phyloP scores from a whole-genome alignment of 2,329 filamentous ascomycete genomes.

The Trichophyton mentagrophytes region DNA sequence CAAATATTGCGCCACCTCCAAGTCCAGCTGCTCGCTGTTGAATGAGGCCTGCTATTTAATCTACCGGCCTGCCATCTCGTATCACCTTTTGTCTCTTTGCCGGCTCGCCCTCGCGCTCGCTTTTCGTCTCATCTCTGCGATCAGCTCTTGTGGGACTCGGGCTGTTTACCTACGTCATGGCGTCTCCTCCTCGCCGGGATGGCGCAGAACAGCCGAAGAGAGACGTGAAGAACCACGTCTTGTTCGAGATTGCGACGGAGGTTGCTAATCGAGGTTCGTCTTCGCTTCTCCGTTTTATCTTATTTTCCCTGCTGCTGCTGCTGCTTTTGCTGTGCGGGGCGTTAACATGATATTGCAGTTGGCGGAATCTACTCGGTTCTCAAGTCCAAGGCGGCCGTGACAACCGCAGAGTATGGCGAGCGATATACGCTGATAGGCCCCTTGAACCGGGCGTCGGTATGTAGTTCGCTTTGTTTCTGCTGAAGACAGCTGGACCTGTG shows the following conservation, averaged over 20 bases:
- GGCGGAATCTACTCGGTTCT: slow-evolving; percentile 98
- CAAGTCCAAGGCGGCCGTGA: slow-evolving; percentile 97
- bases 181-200: slow-evolving; percentile 34
- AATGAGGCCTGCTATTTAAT: not conserved
- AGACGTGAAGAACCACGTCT: slow-evolving; percentile 87
- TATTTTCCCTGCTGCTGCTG: not conserved
- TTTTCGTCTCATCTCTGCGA: not conserved
- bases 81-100: not conserved
- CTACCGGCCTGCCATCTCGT: not conserved
- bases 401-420: slow-evolving; percentile 95
- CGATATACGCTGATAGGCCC: slow-evolving; percentile 92
- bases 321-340: not conserved
- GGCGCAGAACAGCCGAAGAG: slow-evolving; percentile 40
- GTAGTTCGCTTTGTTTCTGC: not conserved
- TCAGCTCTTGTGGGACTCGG: not conserved
- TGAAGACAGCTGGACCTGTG: not conserved
- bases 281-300: slow-evolving; percentile 1
- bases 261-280: slow-evolving; percentile 78
- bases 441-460: slow-evolving; percentile 76
- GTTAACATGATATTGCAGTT: slow-evolving; percentile 41
- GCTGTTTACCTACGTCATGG: slow-evolving; percentile 10
- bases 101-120: not conserved
- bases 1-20: not conserved
- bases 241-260: slow-evolving; percentile 95
- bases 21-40: not conserved